Evolutionary conservation across 345 rosid genomes (phyloP).

Genomic region (Lepidium africanum): DNA sequence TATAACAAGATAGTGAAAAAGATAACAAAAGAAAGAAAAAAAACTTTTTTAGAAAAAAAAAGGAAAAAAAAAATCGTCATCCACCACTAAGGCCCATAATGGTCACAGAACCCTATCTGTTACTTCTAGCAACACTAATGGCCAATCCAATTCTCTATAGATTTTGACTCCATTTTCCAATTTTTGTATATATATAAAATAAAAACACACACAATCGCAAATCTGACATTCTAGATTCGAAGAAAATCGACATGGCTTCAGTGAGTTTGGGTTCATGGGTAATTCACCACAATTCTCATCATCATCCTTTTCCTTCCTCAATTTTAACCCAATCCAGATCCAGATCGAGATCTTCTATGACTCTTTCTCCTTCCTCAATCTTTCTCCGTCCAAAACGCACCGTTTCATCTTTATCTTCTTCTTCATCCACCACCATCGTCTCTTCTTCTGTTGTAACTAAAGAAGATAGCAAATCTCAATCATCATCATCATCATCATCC

Average conservation of each 20-base stretch:
- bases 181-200: neutral
- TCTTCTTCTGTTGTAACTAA: constrained; percentile 50
- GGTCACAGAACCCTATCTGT: constrained; percentile 13
- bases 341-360: constrained; percentile 31
- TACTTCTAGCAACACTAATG: neutral
- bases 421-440: constrained; percentile 15
- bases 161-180: neutral
- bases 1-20: neutral
- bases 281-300: constrained; percentile 19
- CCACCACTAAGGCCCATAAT: constrained; percentile 23
- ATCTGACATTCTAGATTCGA: neutral
- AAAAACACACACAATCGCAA: neutral
- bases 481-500: constrained; percentile 20
- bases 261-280: constrained; percentile 43
- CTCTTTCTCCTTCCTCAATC: constrained; percentile 6
- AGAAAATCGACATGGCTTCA: constrained; percentile 37
- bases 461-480: constrained; percentile 16
- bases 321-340: constrained; percentile 18
- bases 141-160: neutral
- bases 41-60: neutral
- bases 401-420: constrained; percentile 14
- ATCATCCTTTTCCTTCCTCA: constrained; percentile 17
- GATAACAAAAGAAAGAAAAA: neutral
- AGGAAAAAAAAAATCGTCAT: neutral
- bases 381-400: constrained; percentile 8